Percentiles rank a stretch among this genome's conserved stretches.
These are phyloP conservation scores for Ophiostoma tasmaniense DNA, from an alignment of 2,329 filamentous ascomycete species.

Conservation along the genomic window DNA sequence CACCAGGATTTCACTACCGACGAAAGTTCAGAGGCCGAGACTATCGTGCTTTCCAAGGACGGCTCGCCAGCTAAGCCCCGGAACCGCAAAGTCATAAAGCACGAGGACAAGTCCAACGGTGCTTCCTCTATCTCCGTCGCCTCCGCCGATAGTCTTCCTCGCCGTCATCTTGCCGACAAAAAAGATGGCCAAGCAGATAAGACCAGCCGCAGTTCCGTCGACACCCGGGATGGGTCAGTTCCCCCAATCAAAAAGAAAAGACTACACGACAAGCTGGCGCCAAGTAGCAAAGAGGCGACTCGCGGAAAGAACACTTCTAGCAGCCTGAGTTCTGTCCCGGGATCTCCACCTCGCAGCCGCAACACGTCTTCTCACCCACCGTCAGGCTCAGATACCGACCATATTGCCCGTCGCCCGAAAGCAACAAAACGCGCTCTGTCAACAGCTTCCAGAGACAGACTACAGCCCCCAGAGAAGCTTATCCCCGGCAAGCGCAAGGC, in stretches of 20 bases:
- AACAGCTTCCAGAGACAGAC: conserved; percentile 36
- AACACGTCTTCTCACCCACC: conserved; percentile 32
- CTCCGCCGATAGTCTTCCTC: neutral
- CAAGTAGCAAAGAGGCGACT: neutral
- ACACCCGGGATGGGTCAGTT: conserved; percentile 25
- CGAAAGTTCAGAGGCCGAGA: conserved; percentile 63
- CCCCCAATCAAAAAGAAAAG: conserved; percentile 45
- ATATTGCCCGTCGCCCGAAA: conserved; percentile 31
- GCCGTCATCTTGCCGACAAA: conserved; percentile 19
- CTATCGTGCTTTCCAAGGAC: conserved; percentile 54
- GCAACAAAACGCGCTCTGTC: conserved; percentile 33
- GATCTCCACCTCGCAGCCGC: conserved; percentile 40
- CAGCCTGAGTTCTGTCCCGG: conserved; percentile 50
- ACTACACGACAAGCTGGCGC: conserved; percentile 29
- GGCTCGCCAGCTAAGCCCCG: conserved; percentile 52
- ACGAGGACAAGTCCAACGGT: conserved; percentile 54
- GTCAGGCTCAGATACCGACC: conserved; percentile 50
- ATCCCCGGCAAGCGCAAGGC: conserved; percentile 46
- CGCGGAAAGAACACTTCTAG: conserved; percentile 44
- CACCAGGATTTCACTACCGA: conserved; percentile 42
- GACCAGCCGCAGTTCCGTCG: conserved; percentile 20
- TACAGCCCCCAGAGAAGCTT: conserved; percentile 37
- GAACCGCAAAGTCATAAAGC: conserved; percentile 51
- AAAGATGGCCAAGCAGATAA: conserved; percentile 19
- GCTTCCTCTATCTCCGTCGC: conserved; percentile 22